A percentile compares a stretch with the other conserved stretches of the same genome.
These are phyloP conservation scores for Rhodotorula taiwanensis DNA, from an alignment of 768 basidiomycete genomes.

Conservation along the genomic window DNA sequence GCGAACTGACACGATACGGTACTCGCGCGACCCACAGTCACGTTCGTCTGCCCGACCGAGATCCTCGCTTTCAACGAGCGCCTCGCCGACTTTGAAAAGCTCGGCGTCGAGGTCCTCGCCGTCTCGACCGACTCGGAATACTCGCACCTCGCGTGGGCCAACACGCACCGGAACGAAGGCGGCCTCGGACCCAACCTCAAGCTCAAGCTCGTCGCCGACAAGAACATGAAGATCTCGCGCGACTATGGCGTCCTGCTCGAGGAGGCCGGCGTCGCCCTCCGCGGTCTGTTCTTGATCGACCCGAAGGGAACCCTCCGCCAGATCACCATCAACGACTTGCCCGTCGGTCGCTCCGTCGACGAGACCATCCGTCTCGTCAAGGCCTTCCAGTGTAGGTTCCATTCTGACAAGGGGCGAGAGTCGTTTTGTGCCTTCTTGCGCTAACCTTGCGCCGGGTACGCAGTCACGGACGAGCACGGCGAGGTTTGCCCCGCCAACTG, in stretches of 20 bases:
- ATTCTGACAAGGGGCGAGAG: too few species aligned
- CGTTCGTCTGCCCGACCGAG: slow-evolving; percentile 72
- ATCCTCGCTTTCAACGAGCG: slow-evolving; percentile 92
- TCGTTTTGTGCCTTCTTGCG: too few species aligned
- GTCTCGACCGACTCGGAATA: slow-evolving; percentile 81
- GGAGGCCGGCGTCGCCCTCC: slow-evolving; percentile 78
- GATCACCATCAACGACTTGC: slow-evolving; percentile 68
- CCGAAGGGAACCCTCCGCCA: slow-evolving; percentile 65
- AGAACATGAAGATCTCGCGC: slow-evolving; percentile 67
- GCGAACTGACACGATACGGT: too few species aligned
- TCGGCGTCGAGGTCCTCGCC: slow-evolving; percentile 71
- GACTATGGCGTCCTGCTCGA: slow-evolving; percentile 85
- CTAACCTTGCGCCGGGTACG: too few species aligned
- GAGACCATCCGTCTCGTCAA: slow-evolving; percentile 85
- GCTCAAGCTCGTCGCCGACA: slow-evolving; percentile 74
- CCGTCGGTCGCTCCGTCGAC: slow-evolving; percentile 90
- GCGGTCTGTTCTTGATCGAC: slow-evolving; percentile 80
- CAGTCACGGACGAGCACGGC: slow-evolving; percentile 64
- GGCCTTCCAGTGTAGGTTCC: slow-evolving; percentile 67
- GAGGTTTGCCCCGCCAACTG: slow-evolving; percentile 88
- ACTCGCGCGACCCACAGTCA: slow-evolving; percentile 8
- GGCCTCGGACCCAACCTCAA: slow-evolving; percentile 83
- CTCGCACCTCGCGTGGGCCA: slow-evolving; percentile 47
- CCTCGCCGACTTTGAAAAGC: slow-evolving; percentile 62
- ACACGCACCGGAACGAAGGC: slow-evolving; percentile 71